A percentile compares a stretch with the other conserved stretches of the same genome.
Evolutionary conservation across 2,329 filamentous ascomycete genomes (phyloP).

Genomic region (Cyclaneusma minus): DNA sequence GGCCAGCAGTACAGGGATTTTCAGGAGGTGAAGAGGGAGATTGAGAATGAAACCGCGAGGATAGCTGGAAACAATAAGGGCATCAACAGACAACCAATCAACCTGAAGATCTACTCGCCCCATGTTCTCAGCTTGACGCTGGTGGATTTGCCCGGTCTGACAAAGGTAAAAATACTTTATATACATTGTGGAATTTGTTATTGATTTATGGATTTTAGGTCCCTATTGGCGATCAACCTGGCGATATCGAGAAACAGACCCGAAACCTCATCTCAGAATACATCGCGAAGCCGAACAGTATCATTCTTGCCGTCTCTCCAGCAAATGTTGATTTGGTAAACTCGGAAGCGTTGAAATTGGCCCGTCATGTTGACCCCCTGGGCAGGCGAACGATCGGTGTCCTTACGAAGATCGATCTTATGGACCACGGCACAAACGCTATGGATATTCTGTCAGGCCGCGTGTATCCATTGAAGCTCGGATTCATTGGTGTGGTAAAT

Average conservation of each 20-base stretch:
- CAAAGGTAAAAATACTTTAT: constrained; percentile 47
- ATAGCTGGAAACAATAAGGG: constrained; percentile 97
- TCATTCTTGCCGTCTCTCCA: constrained; percentile 88
- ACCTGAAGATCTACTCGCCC: constrained; percentile 95
- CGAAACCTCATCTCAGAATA: constrained; percentile 93
- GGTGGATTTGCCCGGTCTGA: constrained; percentile 89
- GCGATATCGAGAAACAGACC: constrained; percentile 97
- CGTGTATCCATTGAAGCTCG: constrained; percentile 91
- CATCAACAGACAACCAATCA: constrained; percentile 94
- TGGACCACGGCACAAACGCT: constrained; percentile 98
- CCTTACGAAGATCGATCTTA: constrained; percentile 89
- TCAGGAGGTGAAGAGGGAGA: constrained; percentile 83
- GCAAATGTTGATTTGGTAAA: constrained; percentile 98
- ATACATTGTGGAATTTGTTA: constrained; percentile 1
- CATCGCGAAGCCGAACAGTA: constrained; percentile 97
- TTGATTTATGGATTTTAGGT: constrained; percentile 34
- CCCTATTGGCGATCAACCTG: constrained; percentile 91
- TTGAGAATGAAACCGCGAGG: constrained; percentile 88
- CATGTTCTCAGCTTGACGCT: constrained; percentile 92
- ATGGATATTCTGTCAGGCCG: constrained; percentile 94
- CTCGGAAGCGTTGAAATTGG: constrained; percentile 91
- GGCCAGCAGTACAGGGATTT: constrained; percentile 85
- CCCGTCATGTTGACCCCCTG: constrained; percentile 89
- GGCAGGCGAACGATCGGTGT: constrained; percentile 93
- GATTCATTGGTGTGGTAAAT: constrained; percentile 97